Base-by-base conservation (phyloP, 345 rosid species). In the Lumnitzera littorea region DNA sequence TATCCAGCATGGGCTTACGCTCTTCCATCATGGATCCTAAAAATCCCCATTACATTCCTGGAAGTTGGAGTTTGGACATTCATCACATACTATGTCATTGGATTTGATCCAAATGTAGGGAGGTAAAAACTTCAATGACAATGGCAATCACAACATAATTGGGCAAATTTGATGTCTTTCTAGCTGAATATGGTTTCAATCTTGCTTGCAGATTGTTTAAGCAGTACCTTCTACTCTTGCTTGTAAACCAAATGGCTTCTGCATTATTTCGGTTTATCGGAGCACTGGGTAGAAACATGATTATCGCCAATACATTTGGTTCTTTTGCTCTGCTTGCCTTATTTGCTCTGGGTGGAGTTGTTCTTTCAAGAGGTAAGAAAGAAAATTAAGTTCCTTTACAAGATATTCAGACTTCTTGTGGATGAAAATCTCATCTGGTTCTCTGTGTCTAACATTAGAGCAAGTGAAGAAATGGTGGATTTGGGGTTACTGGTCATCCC, bases 401-500 rank as follows among this genome's bases (percentile, higher is more conserved):
- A 36, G 43, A 5, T 36, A 36, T 36, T 36, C 7, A 7, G 43
- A 36, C 43, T 36, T 36, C 3, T 36, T 36, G 7, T 36, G 43
- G 9, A 1, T 36, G 9, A 9, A 7, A 36, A 36, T 5, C 43
- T 36, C 43, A 36, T 36, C 43, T 9, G 1, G 11, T 4, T 36
- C 20, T 36, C 11, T 36, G 43, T 36, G 10, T 53, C 1, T 23
- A 53, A 15, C 54, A 27, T 50, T 80, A 85, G 91, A 75, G 50
- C 58, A 80, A 25, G 62, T 85, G n/a, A 77, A 74, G 61, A 66
- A 75, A 59, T 85, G 91, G 87, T 80, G 83, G 88, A 66, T 66
- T 53, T 82, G 86, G 91, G 88, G 73, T 57, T 82, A 68, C 67
- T 85, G 86, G 84, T 0, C 57, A 14, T 85, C 91, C 14, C 86